Conservation (phyloP, 148 eudicot genomes). For the Spergularia marina region DNA sequence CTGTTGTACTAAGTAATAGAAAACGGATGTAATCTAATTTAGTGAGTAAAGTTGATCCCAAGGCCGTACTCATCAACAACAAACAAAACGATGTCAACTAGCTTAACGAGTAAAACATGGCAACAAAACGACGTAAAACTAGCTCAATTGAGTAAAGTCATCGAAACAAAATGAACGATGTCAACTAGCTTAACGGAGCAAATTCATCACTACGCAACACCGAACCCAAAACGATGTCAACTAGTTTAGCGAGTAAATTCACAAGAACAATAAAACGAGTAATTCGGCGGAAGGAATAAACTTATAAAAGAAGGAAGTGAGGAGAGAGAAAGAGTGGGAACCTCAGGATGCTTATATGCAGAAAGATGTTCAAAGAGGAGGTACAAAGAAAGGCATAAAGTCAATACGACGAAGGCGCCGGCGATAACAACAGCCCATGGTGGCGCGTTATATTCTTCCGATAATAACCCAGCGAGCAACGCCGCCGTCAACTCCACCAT, state of each 20-base stretch:
- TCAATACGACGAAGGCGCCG: constrained; percentile 56
- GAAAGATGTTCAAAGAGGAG: constrained; percentile 84
- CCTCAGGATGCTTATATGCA: constrained; percentile 95
- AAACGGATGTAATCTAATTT: too few species aligned
- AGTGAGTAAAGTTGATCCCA: too few species aligned
- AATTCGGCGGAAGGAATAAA: too few species aligned
- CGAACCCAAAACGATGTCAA: too few species aligned
- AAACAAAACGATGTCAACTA: not conserved
- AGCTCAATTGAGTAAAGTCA: too few species aligned
- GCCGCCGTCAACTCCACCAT: constrained; percentile 33
- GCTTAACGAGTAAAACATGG: not conserved
- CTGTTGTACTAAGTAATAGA: too few species aligned
- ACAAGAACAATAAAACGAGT: too few species aligned
- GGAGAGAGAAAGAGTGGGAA: constrained; percentile 13
- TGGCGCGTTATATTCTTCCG: constrained; percentile 43
- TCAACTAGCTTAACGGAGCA: too few species aligned
- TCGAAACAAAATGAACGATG: too few species aligned
- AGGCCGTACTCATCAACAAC: too few species aligned
- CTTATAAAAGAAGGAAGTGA: not conserved
- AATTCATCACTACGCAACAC: too few species aligned
- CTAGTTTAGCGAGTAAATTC: too few species aligned
- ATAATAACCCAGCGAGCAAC: constrained; percentile 20
- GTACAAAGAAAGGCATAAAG: constrained; percentile 73
- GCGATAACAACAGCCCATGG: constrained; percentile 75
- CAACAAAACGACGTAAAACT: not conserved